Evolutionary conservation across 768 basidiomycete genomes (phyloP), one percentile per base, ranked within the genome.

Genomic region (Phaeolepiota aurea): DNA sequence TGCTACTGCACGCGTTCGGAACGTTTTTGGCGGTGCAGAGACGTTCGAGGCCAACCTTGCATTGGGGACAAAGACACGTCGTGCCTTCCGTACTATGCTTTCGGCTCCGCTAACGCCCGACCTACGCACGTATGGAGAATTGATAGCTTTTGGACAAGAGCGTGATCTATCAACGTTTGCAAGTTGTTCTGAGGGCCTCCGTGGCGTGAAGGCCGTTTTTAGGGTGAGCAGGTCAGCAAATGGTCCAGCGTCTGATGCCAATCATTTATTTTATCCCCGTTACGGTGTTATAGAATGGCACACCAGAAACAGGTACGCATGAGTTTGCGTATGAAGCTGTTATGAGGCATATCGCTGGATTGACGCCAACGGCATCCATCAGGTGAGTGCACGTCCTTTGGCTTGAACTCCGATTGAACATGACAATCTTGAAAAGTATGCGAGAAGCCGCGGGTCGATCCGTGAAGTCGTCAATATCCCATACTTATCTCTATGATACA

Each of bases 11-110:
- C 78, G 85, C 38, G 61, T 97, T 30, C 73, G 87, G 11, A 98
- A 98, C 59, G 75, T 85, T 3, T 85, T 98, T 49, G 94, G 94
- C 18, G 87, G 90, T 4, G 94, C 85, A 12, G 94, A 99, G 59
- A 76, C 77, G 0, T 67, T 98, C 37, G 84, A 89, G 52, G 88
- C 83, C 11, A 85, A 86, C 39, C 58, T 87, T 9, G 77, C 92
- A 1, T 67, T 84, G 13, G 94, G 93, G 0, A 94, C 93, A 2
- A 84, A 85, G 54, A 98, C 92, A 0, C 77, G 79, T 42, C 78
- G 80, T 40, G 78, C 92, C 0, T 93, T 87, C 61, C 74, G 88
- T 44, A 84, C 79, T 32, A 63, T 81, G 9, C 58, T 84, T 1
- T 68, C 72, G 0, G 63, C 77, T 0, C 88, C 88, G 1, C 56